Evolutionary conservation across 2,329 filamentous ascomycete genomes (phyloP), one percentile per base, ranked within the genome.

Genomic region (Rosellinia necatrix): DNA sequence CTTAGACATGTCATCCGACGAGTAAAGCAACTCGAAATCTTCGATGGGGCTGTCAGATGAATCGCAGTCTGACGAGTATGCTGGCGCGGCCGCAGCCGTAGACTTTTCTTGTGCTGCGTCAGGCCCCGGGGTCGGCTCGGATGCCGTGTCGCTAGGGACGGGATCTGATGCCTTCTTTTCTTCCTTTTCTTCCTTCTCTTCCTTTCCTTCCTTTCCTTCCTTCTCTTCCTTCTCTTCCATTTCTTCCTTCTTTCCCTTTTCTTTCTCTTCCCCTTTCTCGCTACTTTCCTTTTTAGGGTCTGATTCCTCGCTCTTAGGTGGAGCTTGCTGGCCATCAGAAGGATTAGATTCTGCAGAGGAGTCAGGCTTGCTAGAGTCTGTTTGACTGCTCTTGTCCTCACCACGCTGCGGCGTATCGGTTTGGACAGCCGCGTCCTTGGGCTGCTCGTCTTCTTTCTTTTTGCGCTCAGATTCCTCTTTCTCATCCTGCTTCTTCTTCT

Each of bases 21-120:
- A 82, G 68, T 84, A 85, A 24, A 84, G 74, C 60, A 79, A 76
- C 61, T 86, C 82, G 76, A 79, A 85, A 58, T 86, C 83, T 30
- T 79, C 77, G 2, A 86, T 75, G 0, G 84, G 84, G 6, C 81
- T 84, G 40, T 85, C 83, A 0, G 82, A 85, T 0, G 82, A 84
- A 51, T 85, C 79, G 29, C 77, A 78, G 5, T 79, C 79, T 0
- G 79, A 81, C 1, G 76, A 75, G 55, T 76, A 75, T 44, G 58
- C 47, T 24, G 64, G 63, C 8, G 63, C 2, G 1, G 46, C 7
- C 27, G 46, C 7, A 19, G 17, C 42, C 5, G 13, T n/a, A 15
- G 52, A 6, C 41, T 59, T 59, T 41, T 59, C 38, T 15, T 49
- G 42, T 3, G 27, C 15, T 12, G 13, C 27, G n/a, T 49, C 35